phyloP scores from a whole-genome alignment of 139 green algal species.

The Coelastrella sp. region DNA sequence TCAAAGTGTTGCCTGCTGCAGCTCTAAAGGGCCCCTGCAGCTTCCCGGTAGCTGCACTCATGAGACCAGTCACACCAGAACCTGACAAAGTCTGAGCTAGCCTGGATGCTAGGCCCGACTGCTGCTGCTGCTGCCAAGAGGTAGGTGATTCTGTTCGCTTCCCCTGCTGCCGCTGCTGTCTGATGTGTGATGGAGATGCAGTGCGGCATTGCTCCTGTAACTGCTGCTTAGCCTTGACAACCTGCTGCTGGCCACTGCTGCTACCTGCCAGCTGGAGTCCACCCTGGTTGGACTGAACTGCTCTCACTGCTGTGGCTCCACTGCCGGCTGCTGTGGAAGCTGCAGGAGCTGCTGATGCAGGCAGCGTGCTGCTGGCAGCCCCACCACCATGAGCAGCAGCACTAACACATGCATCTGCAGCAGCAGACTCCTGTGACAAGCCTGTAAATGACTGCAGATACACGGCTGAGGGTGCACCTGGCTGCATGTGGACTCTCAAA shows the following conservation, averaged over 20 bases:
- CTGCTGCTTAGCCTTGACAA: neutral
- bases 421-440: neutral
- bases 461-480: too few species aligned
- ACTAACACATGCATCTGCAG: neutral
- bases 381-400: neutral
- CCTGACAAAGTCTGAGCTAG: neutral
- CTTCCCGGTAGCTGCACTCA: neutral
- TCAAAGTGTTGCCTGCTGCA: constrained; percentile 8
- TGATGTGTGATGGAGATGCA: neutral
- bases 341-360: neutral
- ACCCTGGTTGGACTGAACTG: neutral
- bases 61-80: neutral
- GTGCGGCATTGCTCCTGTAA: neutral
- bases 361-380: neutral
- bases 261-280: neutral
- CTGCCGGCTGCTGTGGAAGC: neutral
- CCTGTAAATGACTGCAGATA: too few species aligned
- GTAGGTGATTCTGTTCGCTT: neutral
- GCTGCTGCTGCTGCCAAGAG: neutral
- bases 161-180: neutral
- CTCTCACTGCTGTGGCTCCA: neutral
- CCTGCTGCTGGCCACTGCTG: neutral
- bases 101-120: neutral
- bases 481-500: too few species aligned
- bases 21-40: neutral